These are phyloP conservation scores for Metschnikowia kofuensis DNA, from an alignment of 805 yeast species.

Conservation along the genomic window DNA sequence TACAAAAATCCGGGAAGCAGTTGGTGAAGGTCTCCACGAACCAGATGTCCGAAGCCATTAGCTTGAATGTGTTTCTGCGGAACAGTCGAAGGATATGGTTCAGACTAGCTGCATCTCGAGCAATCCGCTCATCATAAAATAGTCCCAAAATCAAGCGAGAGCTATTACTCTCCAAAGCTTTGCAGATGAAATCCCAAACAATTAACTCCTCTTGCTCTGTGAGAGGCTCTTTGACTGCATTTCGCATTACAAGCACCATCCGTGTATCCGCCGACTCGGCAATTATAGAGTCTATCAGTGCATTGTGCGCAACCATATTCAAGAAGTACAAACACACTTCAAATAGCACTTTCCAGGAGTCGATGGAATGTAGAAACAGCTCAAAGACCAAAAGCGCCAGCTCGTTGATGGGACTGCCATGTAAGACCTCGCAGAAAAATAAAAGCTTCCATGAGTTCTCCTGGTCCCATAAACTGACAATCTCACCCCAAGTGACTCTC, in stretches of 20 bases:
- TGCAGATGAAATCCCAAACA: constrained; percentile 12
- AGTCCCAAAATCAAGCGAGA: constrained; percentile 11
- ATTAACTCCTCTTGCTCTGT: constrained; percentile 8
- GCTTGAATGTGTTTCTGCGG: constrained; percentile 3
- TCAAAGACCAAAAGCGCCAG: constrained; percentile 7
- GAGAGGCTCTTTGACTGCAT: constrained; percentile 4
- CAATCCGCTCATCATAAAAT: constrained; percentile 8
- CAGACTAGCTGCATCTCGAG: not conserved
- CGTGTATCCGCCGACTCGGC: constrained; percentile 10
- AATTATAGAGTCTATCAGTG: constrained; percentile 9
- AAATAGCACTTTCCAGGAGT: constrained; percentile 11
- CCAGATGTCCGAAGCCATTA: constrained; percentile 6
- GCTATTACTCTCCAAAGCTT: constrained; percentile 8
- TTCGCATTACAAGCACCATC: constrained; percentile 8
- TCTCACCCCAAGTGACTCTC: constrained; percentile 8
- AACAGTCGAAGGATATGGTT: not conserved
- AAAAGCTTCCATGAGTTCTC: constrained; percentile 12
- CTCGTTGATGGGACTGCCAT: constrained; percentile 7
- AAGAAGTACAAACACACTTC: constrained; percentile 10
- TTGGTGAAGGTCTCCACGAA: constrained; percentile 11
- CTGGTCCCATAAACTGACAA: constrained; percentile 1
- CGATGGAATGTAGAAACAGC: constrained; percentile 11
- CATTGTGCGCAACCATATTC: constrained; percentile 8
- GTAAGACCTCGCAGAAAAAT: constrained; percentile 9
- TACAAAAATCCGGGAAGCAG: constrained; percentile 5